phyloP scores from a whole-genome alignment of 495 filamentous ascomycete genomes.

The Neurospora sp. region DNA sequence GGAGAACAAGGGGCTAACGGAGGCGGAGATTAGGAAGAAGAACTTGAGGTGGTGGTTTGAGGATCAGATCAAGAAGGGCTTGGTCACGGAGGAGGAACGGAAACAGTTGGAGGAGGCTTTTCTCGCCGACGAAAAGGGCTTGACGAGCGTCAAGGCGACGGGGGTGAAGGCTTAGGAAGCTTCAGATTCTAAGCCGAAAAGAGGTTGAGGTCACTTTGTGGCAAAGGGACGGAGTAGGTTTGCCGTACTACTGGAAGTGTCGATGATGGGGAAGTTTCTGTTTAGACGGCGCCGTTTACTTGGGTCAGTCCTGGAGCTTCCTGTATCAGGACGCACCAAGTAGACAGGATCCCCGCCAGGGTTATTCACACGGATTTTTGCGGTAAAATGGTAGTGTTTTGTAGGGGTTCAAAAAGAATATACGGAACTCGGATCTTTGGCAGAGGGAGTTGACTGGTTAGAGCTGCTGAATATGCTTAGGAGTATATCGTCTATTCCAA shows the following conservation, averaged over 20 bases:
- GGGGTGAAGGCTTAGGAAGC: neutral
- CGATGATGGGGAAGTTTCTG: neutral
- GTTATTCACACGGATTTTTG: neutral
- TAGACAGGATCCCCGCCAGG: neutral
- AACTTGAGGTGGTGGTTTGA: slow-evolving; percentile 14
- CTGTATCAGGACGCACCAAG: neutral
- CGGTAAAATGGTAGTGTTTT: neutral
- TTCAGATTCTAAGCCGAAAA: neutral
- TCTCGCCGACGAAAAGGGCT: neutral
- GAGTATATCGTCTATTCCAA: neutral
- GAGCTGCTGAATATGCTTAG: neutral
- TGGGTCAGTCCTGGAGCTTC: neutral
- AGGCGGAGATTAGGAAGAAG: slow-evolving; percentile 5
- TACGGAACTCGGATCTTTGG: neutral
- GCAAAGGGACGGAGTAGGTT: neutral
- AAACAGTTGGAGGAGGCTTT: neutral
- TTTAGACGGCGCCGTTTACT: neutral
- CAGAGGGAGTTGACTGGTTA: neutral
- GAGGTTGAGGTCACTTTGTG: neutral
- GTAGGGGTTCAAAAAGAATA: neutral
- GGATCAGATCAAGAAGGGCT: neutral
- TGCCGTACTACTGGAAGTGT: neutral
- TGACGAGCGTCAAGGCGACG: neutral
- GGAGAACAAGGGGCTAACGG: slow-evolving; percentile 4
- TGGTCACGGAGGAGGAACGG: neutral